phyloP scores from a whole-genome alignment of 768 basidiomycete genomes.

The Lentinula sp. region DNA sequence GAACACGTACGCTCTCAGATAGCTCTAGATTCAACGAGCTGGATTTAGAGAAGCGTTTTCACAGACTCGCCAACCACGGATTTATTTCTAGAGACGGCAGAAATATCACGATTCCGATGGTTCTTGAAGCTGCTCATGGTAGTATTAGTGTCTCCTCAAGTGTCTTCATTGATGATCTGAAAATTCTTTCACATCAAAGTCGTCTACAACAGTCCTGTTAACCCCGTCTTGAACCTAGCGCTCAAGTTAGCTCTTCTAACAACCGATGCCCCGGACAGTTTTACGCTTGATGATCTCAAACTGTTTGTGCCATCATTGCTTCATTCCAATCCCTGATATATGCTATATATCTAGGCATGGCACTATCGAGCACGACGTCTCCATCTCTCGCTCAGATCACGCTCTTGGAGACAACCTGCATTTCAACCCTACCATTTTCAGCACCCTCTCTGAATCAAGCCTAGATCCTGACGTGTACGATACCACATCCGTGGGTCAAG shows the following conservation, averaged over 20 bases:
- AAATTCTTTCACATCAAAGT: neutral
- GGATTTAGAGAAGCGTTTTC: neutral
- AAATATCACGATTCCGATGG: conserved; percentile 1
- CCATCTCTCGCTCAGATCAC: conserved; percentile 5
- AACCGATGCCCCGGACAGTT: conserved; percentile 12
- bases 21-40: neutral
- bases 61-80: conserved; percentile 5
- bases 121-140: neutral
- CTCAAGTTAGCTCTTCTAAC: conserved; percentile 13
- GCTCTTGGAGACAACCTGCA: conserved; percentile 3
- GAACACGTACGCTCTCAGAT: conserved; percentile 6
- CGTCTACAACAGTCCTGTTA: conserved; percentile 12
- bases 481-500: conserved; percentile 1
- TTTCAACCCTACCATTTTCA: conserved; percentile 4
- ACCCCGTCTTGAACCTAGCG: conserved; percentile 8
- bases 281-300: conserved; percentile 13
- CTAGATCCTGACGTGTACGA: conserved; percentile 10
- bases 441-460: conserved; percentile 4
- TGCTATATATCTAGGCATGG: neutral
- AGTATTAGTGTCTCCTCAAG: neutral
- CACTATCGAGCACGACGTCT: conserved; percentile 6
- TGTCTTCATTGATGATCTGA: neutral
- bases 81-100: conserved; percentile 10
- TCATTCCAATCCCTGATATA: neutral
- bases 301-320: conserved; percentile 4